A percentile compares a stretch with the other conserved stretches of the same genome.
phyloP scores from a whole-genome alignment of 208 protist species.

The Trypanosoma caninum region DNA sequence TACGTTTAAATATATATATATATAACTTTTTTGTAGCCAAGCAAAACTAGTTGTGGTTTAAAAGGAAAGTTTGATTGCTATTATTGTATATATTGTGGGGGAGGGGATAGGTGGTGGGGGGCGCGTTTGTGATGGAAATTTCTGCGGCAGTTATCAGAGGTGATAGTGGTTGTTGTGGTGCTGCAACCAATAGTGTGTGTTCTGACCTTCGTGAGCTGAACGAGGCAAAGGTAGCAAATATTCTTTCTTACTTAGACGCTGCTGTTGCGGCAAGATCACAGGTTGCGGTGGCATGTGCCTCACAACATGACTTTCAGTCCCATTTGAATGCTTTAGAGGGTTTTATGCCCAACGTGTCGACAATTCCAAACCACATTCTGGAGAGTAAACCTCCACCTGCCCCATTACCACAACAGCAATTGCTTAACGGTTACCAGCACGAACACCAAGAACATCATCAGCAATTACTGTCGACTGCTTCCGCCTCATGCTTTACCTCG shows the following conservation, averaged over 20 bases:
- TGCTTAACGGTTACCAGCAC: background rate
- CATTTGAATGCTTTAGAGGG: conserved; percentile 4
- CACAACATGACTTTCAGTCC: background rate
- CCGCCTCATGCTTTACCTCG: conserved; percentile 21
- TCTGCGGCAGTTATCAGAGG: too few species aligned
- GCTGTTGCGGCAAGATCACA: conserved; percentile 21
- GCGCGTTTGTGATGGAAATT: too few species aligned
- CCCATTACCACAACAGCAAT: background rate
- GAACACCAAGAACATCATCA: background rate
- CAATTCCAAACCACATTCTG: background rate
- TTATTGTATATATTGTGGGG: too few species aligned
- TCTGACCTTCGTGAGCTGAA: conserved; percentile 88
- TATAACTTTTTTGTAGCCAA: too few species aligned
- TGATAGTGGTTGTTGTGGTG: too few species aligned
- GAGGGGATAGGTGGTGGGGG: too few species aligned
- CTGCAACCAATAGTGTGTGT: conserved; percentile 37
- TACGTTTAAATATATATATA: too few species aligned
- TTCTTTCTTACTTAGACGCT: conserved; percentile 78
- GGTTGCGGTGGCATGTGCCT: background rate
- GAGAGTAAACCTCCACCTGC: background rate
- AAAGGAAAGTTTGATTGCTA: too few species aligned
- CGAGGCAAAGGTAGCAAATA: conserved; percentile 82
- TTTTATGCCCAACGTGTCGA: background rate
- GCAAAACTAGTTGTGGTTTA: too few species aligned
- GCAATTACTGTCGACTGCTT: conserved; percentile 14